Percentiles rank a stretch among this genome's conserved stretches.
Evolutionary conservation across 345 rosid genomes (phyloP).

Genomic region (Citrus maxima): DNA sequence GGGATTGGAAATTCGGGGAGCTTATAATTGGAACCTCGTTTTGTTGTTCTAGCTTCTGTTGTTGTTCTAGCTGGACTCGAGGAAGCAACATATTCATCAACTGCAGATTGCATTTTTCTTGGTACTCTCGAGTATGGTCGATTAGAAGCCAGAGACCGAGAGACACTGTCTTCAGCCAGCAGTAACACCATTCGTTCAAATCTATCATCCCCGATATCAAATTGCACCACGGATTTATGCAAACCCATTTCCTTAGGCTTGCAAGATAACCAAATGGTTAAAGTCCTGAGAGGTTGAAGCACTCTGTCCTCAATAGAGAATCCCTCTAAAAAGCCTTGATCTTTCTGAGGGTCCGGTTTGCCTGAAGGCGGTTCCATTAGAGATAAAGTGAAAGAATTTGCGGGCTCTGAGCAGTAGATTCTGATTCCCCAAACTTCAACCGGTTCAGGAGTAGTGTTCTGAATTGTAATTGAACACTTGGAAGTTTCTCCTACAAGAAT

Average conservation of each 20-base stretch:
- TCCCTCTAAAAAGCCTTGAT: constrained; percentile 30
- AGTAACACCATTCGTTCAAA: constrained; percentile 51
- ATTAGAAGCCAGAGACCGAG: constrained; percentile 42
- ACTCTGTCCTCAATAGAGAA: constrained; percentile 48
- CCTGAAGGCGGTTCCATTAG: constrained; percentile 49
- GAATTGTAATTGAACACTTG: constrained; percentile 30
- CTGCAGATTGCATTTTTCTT: constrained; percentile 28
- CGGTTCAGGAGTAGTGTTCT: constrained; percentile 34
- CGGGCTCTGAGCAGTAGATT: constrained; percentile 43
- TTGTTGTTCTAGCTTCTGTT: not conserved
- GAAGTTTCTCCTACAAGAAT: constrained; percentile 40
- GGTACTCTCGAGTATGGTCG: constrained; percentile 32
- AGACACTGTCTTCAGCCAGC: constrained; percentile 53
- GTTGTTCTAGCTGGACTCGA: constrained; percentile 21
- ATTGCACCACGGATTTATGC: constrained; percentile 45
- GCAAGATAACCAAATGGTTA: constrained; percentile 67
- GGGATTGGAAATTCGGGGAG: constrained; percentile 51
- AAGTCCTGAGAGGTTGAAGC: constrained; percentile 37
- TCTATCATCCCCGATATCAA: constrained; percentile 39
- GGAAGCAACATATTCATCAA: constrained; percentile 24
- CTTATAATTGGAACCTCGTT: constrained; percentile 3
- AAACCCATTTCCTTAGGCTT: constrained; percentile 53
- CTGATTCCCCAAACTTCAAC: constrained; percentile 49
- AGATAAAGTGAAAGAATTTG: constrained; percentile 39
- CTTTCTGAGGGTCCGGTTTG: constrained; percentile 4